A percentile compares a stretch with the other conserved stretches of the same genome.
Conservation (phyloP, 2,329 filamentous ascomycete genomes). For the Xylaria sp. region DNA sequence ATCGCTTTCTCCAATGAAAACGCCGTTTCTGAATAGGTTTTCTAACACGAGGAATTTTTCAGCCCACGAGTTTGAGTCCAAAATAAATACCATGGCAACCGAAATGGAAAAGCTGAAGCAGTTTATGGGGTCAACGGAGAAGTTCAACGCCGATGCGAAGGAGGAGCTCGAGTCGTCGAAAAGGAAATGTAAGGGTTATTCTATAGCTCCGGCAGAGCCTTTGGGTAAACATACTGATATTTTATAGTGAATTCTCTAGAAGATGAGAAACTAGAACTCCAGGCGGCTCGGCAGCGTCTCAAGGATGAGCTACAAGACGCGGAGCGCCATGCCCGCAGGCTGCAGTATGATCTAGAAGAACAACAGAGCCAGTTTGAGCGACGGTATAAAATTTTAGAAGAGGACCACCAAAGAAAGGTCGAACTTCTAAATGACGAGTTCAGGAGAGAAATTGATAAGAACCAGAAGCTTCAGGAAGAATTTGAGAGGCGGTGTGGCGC, state of each 20-base stretch:
- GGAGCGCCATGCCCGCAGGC: constrained; percentile 57
- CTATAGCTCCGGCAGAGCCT: background rate
- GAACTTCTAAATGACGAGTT: constrained; percentile 59
- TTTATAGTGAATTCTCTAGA: constrained; percentile 56
- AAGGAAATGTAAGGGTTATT: constrained; percentile 64
- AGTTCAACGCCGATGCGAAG: constrained; percentile 72
- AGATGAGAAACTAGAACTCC: constrained; percentile 52
- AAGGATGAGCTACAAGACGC: constrained; percentile 71
- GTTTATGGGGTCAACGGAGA: constrained; percentile 72
- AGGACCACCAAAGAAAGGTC: constrained; percentile 54
- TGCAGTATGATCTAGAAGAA: constrained; percentile 49
- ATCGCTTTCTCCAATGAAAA: constrained; percentile 52
- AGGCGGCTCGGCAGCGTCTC: constrained; percentile 55
- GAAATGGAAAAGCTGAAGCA: constrained; percentile 75
- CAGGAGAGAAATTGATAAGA: constrained; percentile 54
- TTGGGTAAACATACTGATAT: constrained; percentile 25
- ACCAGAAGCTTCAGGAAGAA: constrained; percentile 60
- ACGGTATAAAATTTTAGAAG: constrained; percentile 34
- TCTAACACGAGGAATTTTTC: constrained; percentile 69
- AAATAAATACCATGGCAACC: constrained; percentile 79
- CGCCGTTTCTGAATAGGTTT: constrained; percentile 69
- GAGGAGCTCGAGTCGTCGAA: constrained; percentile 78
- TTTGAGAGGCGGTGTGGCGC: constrained; percentile 46
- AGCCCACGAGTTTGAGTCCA: constrained; percentile 89
- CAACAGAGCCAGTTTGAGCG: constrained; percentile 47